Conservation (phyloP, 306 rosid species). For the Rosa persica region DNA sequence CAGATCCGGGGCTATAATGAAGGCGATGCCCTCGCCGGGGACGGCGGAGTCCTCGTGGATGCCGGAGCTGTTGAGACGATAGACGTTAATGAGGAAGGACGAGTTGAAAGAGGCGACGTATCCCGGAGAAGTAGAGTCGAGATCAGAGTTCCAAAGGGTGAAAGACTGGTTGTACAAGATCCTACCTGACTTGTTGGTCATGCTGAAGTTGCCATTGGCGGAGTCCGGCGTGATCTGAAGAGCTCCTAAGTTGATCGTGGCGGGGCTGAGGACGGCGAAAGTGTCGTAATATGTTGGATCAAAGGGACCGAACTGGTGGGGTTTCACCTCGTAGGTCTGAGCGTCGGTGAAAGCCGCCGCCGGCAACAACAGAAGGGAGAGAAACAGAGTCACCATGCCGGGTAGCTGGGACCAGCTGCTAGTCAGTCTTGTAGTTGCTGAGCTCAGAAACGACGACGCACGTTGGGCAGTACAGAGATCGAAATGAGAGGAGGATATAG, state of each 20-base stretch:
- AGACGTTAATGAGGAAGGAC: conserved; percentile 56
- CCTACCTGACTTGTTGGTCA: conserved; percentile 45
- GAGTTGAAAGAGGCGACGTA: conserved; percentile 54
- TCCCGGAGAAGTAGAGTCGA: not conserved
- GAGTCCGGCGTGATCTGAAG: conserved; percentile 73
- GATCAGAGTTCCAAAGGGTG: conserved; percentile 40
- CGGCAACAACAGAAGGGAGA: not conserved
- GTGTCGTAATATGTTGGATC: conserved; percentile 9
- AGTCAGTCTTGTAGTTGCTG: too few species aligned
- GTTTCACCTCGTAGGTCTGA: not conserved
- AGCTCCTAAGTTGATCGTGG: conserved; percentile 44
- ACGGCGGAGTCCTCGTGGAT: not conserved
- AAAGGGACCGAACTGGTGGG: conserved; percentile 43
- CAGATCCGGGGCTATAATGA: conserved; percentile 44
- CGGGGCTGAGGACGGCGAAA: conserved; percentile 18
- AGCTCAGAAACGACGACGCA: not conserved
- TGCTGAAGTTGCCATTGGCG: conserved; percentile 27
- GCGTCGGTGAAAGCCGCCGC: conserved; percentile 12
- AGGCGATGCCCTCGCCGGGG: conserved; percentile 70
- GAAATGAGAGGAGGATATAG: not conserved
- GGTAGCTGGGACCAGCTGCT: not conserved
- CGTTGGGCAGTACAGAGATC: not conserved
- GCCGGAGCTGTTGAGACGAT: conserved; percentile 21
- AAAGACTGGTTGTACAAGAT: conserved; percentile 37
- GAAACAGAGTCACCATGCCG: conserved; percentile 7